Evolutionary conservation across 805 yeast genomes (phyloP).

Genomic region (Lipomyces yamadae): DNA sequence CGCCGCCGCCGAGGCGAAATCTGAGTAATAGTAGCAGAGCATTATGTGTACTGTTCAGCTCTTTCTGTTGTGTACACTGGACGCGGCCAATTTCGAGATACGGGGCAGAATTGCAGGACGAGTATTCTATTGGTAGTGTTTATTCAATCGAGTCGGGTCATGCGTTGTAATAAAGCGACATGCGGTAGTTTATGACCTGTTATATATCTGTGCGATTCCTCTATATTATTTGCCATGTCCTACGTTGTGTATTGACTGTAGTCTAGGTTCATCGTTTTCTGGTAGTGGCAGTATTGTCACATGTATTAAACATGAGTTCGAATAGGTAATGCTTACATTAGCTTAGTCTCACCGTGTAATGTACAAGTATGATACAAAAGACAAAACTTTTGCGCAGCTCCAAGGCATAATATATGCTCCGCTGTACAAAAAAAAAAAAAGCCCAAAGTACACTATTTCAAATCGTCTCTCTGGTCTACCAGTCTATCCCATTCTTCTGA

Average conservation of each 20-base stretch:
- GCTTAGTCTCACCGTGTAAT: neutral
- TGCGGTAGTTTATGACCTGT: neutral
- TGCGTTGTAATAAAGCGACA: neutral
- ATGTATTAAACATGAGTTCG: neutral
- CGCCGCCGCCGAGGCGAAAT: constrained; percentile 30
- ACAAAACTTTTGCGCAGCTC: neutral
- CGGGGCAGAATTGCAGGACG: neutral
- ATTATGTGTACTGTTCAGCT: neutral
- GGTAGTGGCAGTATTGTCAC: neutral
- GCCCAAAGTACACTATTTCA: constrained; percentile 29
- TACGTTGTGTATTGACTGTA: neutral
- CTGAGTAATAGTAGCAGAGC: constrained; percentile 22
- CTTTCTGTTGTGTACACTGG: too few species aligned
- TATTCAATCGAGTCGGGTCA: neutral
- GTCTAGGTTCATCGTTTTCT: neutral
- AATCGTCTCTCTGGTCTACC: constrained; percentile 56
- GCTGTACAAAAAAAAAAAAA: neutral
- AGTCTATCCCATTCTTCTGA: constrained; percentile 75
- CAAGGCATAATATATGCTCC: neutral
- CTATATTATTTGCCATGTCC: neutral
- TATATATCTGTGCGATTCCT: neutral
- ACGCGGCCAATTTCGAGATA: neutral
- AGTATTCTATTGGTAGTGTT: neutral
- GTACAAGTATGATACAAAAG: neutral
- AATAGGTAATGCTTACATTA: neutral